A percentile compares a stretch with the other conserved stretches of the same genome.
Conservation (phyloP, 106 monocot genomes). For the Amphibolis antarctica region DNA sequence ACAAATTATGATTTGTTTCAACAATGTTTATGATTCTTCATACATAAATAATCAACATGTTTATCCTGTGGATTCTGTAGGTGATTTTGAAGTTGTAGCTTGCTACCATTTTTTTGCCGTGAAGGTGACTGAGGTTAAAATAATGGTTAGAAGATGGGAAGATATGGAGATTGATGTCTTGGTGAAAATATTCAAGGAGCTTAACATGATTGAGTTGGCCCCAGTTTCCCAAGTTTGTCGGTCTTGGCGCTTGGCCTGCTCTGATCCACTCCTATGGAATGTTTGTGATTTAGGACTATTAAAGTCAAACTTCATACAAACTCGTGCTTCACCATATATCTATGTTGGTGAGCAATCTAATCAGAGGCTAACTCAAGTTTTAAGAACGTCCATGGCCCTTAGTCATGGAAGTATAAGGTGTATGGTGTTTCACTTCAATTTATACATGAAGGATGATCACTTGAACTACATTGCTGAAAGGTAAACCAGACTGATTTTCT, state of each 20-base stretch:
- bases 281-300: constrained; percentile 66
- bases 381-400: constrained; percentile 62
- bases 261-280: constrained; percentile 74
- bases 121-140: constrained; percentile 48
- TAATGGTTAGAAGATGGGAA: constrained; percentile 53
- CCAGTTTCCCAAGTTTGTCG: constrained; percentile 80
- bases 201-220: constrained; percentile 75
- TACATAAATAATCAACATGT: neutral
- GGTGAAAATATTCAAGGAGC: constrained; percentile 74
- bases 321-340: constrained; percentile 66
- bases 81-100: neutral
- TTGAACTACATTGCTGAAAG: constrained; percentile 70
- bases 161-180: constrained; percentile 85
- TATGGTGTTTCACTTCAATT: constrained; percentile 78
- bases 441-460: constrained; percentile 91
- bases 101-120: neutral
- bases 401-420: constrained; percentile 49
- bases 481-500: constrained; percentile 16
- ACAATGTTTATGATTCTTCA: neutral
- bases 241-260: constrained; percentile 66
- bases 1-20: no score
- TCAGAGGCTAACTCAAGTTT: constrained; percentile 38
- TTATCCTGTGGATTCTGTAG: neutral
- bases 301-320: constrained; percentile 78
- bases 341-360: constrained; percentile 83